Conservation (phyloP, 768 basidiomycete genomes). For the Xanthoconium stramineum region DNA sequence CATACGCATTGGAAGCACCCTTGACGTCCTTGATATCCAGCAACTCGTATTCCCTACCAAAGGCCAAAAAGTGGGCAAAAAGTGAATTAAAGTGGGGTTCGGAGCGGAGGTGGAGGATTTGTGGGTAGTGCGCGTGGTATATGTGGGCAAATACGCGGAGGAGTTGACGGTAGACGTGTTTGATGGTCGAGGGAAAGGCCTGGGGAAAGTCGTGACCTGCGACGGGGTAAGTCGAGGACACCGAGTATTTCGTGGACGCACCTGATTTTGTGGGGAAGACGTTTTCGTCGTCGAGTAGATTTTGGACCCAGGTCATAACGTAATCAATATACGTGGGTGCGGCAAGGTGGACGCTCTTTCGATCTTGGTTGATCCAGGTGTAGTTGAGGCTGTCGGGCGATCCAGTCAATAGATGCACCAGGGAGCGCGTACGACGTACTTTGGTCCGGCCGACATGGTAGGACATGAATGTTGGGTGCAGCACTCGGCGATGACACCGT, state of each 20-base stretch:
- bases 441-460: constrained; percentile 85
- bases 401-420: background rate
- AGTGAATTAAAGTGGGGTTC: constrained; percentile 97
- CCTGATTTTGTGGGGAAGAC: constrained; percentile 96
- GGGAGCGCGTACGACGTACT: constrained; percentile 46
- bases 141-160: constrained; percentile 96
- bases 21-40: constrained; percentile 87
- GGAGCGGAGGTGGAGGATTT: constrained; percentile 87
- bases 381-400: constrained; percentile 69
- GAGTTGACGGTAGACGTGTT: constrained; percentile 95
- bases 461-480: constrained; percentile 90
- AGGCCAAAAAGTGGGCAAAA: constrained; percentile 96
- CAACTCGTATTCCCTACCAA: constrained; percentile 90
- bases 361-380: constrained; percentile 90
- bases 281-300: constrained; percentile 89
- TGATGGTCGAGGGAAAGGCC: constrained; percentile 84
- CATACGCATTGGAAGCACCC: constrained; percentile 55
- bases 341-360: constrained; percentile 81
- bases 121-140: constrained; percentile 90
- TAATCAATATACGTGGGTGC: constrained; percentile 98
- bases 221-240: background rate
- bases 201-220: constrained; percentile 84
- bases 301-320: constrained; percentile 96
- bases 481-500: constrained; percentile 88
- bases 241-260: constrained; percentile 32